Percentiles rank a stretch among this genome's conserved stretches.
phyloP scores from a whole-genome alignment of 1,139 yeast species.

The Insectozyma bohioensis region DNA sequence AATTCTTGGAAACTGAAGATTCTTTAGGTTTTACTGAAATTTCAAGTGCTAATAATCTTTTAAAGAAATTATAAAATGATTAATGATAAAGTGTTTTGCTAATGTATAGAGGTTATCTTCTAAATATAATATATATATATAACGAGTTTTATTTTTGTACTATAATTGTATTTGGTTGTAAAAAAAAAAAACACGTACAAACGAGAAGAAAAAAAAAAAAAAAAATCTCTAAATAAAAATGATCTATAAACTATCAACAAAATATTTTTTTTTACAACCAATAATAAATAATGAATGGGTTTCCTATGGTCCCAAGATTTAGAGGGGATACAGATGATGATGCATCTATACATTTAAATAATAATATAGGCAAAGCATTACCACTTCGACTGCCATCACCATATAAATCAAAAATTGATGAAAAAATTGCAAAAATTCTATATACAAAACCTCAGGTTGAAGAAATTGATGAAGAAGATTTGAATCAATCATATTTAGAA shows the following conservation, averaged over 20 bases:
- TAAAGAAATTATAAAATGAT: conserved; percentile 25
- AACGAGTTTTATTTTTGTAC: too few species aligned
- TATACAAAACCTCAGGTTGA: conserved; percentile 7
- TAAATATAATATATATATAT: too few species aligned
- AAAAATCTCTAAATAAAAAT: background rate
- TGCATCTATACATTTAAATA: conserved; percentile 40
- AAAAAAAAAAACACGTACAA: conserved; percentile 1
- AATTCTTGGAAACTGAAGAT: conserved; percentile 67
- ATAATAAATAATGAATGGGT: too few species aligned
- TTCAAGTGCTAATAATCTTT: conserved; percentile 60
- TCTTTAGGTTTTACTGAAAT: conserved; percentile 54
- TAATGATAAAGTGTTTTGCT: background rate
- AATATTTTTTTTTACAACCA: too few species aligned
- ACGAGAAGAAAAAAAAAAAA: too few species aligned
- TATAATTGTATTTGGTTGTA: too few species aligned
- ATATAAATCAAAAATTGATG: conserved; percentile 5
- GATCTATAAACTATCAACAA: background rate
- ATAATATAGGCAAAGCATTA: conserved; percentile 38
- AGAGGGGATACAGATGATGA: conserved; percentile 47
- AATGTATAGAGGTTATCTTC: too few species aligned
- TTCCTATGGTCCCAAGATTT: conserved; percentile 28
- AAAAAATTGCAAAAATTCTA: conserved; percentile 7
- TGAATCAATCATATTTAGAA: conserved; percentile 10
- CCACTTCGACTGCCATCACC: conserved; percentile 24
- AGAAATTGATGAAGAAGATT: conserved; percentile 11